Percentiles rank a stretch among this genome's conserved stretches.
These are phyloP conservation scores for Amanita pseudoporphyria DNA, from an alignment of 768 basidiomycete genomes.

Conservation along the genomic window DNA sequence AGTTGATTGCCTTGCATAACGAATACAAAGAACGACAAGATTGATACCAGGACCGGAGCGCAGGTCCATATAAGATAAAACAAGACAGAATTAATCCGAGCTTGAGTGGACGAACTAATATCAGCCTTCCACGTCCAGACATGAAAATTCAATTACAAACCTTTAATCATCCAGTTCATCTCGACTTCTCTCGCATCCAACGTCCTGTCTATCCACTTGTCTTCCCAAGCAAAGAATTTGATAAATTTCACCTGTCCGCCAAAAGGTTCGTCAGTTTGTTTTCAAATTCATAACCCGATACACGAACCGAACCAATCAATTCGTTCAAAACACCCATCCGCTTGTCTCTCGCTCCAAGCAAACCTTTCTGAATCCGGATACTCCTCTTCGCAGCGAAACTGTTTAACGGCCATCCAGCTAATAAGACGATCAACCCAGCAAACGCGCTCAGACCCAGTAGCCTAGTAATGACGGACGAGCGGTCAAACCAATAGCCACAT, in stretches of 20 bases:
- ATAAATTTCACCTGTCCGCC: conserved; percentile 52
- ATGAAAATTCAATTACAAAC: conserved; percentile 20
- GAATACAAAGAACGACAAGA: conserved; percentile 70
- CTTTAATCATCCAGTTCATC: conserved; percentile 69
- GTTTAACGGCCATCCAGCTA: conserved; percentile 66
- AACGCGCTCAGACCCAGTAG: conserved; percentile 65
- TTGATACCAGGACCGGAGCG: conserved; percentile 73
- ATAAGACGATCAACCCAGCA: conserved; percentile 60
- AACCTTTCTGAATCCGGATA: conserved; percentile 50
- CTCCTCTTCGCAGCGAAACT: conserved; percentile 51
- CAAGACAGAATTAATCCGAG: conserved; percentile 61
- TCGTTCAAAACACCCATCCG: conserved; percentile 75
- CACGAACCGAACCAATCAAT: conserved; percentile 53
- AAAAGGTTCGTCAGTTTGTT: background rate
- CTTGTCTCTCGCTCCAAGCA: conserved; percentile 56
- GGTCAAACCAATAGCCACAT: background rate
- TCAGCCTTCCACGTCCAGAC: background rate
- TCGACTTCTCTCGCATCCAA: conserved; percentile 59
- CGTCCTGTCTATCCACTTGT: conserved; percentile 61
- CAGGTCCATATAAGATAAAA: conserved; percentile 66
- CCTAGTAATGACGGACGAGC: too few species aligned
- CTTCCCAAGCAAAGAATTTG: conserved; percentile 81
- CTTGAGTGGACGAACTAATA: conserved; percentile 22
- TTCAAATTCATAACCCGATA: background rate
- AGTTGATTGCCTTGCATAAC: conserved; percentile 66